Percentiles rank a stretch among this genome's conserved stretches.
Conservation (phyloP, 176 grass and related monocot genomes). For the Oryza rufipogon region DNA sequence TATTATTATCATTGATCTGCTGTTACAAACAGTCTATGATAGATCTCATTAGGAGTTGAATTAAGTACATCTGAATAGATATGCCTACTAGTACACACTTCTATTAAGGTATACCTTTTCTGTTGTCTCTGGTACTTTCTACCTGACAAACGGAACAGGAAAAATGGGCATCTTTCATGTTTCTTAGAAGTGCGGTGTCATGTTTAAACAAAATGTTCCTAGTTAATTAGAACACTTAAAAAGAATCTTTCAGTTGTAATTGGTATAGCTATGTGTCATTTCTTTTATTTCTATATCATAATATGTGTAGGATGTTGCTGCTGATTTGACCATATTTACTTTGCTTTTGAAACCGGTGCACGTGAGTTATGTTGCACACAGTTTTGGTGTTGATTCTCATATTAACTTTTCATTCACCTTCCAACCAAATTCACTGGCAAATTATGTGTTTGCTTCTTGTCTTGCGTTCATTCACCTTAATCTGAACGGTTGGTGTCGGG, state of each 20-base stretch:
- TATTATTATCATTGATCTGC: conserved; percentile 14
- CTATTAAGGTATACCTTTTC: conserved; percentile 5
- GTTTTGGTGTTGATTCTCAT: background rate
- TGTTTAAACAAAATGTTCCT: conserved; percentile 29
- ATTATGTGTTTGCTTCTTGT: background rate
- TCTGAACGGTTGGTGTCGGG: background rate
- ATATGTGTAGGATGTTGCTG: background rate
- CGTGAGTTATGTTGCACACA: background rate
- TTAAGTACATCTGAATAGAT: conserved; percentile 13
- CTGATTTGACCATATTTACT: background rate
- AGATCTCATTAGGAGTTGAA: conserved; percentile 15
- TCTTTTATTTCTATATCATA: conserved; percentile 5
- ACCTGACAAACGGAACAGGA: background rate
- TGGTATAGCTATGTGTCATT: conserved; percentile 15
- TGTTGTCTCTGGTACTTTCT: background rate
- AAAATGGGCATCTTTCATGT: background rate
- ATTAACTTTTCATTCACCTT: background rate
- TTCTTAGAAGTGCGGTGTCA: background rate
- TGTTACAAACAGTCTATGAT: conserved; percentile 17
- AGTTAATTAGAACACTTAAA: background rate
- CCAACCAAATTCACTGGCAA: background rate
- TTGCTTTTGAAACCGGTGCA: background rate
- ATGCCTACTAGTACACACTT: background rate
- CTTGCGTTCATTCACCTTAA: conserved; percentile 32
- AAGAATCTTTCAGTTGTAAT: background rate